Evolutionary conservation across 352 stramenopile species (phyloP), one percentile per base, ranked within the genome.

Genomic region (Phytophthora europaea): DNA sequence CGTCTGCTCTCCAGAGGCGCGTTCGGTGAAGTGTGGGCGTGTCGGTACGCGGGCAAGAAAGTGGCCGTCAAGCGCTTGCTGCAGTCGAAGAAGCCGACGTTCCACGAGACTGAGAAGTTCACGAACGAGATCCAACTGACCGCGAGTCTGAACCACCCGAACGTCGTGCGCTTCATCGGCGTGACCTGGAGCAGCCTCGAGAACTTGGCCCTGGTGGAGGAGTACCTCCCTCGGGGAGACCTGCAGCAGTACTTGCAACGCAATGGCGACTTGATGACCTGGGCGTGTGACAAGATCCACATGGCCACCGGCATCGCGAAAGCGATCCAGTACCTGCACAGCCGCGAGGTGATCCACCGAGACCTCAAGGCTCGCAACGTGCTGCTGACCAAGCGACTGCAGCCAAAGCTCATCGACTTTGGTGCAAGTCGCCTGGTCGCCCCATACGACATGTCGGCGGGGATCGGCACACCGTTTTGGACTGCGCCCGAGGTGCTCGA

Each of bases 301-400:
- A 70, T 87, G 43, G 82, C 82, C 2, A 43, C 85, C 23, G 82
- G 72, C 26, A 73, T 89, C 26, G 81, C 67, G 0, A 60, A 57
- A 28, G 81, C 68, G 1, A 61, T 89, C 47, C 31, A 67, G 26
- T 87, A 89, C 60, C 40, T 89, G 22, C 81, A 89, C 67, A 64
- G 26, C 18, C 73, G 64, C 3, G 28, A 67, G 13, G 66, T 95
- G 61, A 91, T 95, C 64, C 87, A 95, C 52, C 87, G 88, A 28
- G 88, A 95, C 55, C 82, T 95, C 61, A 95, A 95, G 60, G 82
- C 88, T 18, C 76, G 86, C 53, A 95, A 95, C 65, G 85, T 95
- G 43, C 67, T 95, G 56, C 70, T 95, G n/a, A 92, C 75, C 8
- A 68, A 78, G 57, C 8, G 64, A 20, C 52, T 84, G 4, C 60